Evolutionary conservation across 805 yeast genomes (phyloP).

Genomic region (Zygosaccharomyces kombuchaensis): DNA sequence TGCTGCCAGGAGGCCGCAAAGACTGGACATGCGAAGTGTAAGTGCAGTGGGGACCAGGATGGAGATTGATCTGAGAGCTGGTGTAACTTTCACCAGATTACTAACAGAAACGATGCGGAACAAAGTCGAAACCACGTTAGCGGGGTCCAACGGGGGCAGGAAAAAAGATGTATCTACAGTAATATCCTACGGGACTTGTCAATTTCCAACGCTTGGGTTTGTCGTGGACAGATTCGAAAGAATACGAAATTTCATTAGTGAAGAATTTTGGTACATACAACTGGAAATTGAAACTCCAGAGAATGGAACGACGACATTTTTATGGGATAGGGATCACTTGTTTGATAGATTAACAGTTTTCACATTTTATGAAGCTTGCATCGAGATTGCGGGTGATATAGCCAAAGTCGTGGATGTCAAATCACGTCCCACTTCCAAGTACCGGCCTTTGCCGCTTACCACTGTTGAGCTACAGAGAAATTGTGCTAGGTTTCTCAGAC

Average conservation of each 20-base stretch:
- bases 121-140: conserved; percentile 18
- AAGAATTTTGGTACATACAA: conserved; percentile 73
- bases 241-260: conserved; percentile 65
- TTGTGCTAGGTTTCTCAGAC: conserved; percentile 67
- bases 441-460: conserved; percentile 85
- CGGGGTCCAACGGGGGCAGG: conserved; percentile 1
- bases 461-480: conserved; percentile 90
- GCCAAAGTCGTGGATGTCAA: conserved; percentile 51
- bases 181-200: conserved; percentile 86
- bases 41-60: conserved; percentile 82
- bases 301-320: conserved; percentile 36
- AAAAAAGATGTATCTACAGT: conserved; percentile 24
- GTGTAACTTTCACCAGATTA: conserved; percentile 82
- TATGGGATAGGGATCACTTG: conserved; percentile 69
- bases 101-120: conserved; percentile 47
- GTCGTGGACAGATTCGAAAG: conserved; percentile 87
- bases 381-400: conserved; percentile 39
- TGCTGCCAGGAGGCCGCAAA: conserved; percentile 69
- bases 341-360: conserved; percentile 69
- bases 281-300: conserved; percentile 46
- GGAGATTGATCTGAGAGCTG: conserved; percentile 85
- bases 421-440: conserved; percentile 65
- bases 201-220: conserved; percentile 94
- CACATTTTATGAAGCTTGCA: conserved; percentile 63
- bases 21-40: conserved; percentile 62